Percentiles rank a stretch among this genome's conserved stretches.
Conservation (phyloP, 306 rosid genomes). For the Vicia sativa region DNA sequence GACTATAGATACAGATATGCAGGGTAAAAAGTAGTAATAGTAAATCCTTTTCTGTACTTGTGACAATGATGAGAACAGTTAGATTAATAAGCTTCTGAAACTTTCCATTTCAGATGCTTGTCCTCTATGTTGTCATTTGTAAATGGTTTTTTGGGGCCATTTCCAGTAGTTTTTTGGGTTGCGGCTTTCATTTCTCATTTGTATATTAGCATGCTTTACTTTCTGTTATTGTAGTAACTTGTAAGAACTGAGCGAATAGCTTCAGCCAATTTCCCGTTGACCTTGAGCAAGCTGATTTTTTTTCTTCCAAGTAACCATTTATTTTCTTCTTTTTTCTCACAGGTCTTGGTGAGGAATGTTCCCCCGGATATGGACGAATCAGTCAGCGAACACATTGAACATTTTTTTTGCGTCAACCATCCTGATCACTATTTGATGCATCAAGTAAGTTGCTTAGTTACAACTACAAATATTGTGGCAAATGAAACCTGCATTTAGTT, state of each 20-base stretch:
- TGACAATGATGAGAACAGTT: constrained; percentile 1
- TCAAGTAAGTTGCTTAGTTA: constrained; percentile 55
- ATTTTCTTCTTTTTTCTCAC: constrained; percentile 19
- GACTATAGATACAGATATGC: background rate
- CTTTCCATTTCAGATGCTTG: constrained; percentile 30
- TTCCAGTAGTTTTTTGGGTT: background rate
- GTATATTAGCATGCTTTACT: constrained; percentile 17
- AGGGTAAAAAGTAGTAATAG: background rate
- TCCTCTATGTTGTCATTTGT: constrained; percentile 6
- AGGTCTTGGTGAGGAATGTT: constrained; percentile 90
- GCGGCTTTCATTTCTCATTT: constrained; percentile 21
- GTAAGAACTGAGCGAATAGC: constrained; percentile 8
- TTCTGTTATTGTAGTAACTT: constrained; percentile 7
- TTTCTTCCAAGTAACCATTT: constrained; percentile 26
- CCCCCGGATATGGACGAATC: constrained; percentile 92
- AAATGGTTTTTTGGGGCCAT: background rate
- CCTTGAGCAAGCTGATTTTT: constrained; percentile 18
- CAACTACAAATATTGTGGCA: constrained; percentile 1
- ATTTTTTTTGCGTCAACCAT: constrained; percentile 90
- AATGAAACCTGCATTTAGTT: background rate
- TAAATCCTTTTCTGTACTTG: constrained; percentile 1
- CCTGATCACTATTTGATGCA: constrained; percentile 87
- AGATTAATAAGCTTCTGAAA: constrained; percentile 5
- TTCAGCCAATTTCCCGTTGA: constrained; percentile 9
- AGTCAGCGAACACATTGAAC: constrained; percentile 84